Evolutionary conservation across 139 green algal species (phyloP), one percentile per base, ranked within the genome.

Genomic region (Marvania coccoides): DNA sequence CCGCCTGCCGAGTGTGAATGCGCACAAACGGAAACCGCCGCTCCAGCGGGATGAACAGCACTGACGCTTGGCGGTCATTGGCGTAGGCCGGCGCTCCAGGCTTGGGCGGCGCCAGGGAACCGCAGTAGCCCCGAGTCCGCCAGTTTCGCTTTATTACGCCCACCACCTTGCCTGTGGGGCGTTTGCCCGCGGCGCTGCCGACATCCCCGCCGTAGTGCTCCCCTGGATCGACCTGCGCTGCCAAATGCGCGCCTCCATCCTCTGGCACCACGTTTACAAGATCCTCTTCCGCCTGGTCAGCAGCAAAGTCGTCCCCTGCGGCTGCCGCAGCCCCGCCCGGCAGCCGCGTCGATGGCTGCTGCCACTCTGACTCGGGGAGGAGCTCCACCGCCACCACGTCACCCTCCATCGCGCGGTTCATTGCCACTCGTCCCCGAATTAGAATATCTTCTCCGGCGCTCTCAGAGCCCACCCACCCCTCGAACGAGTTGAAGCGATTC

Each of bases 331-430:
- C 61, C 30, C 29, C 45, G 5, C 57, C 36, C 29, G 72, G 64
- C 47, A 80, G 71, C 33, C 42, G 40, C 23, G 14, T 56, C 10
- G 57, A 66, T 51, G 64, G 72, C 26, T 8, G 67, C 39, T 67
- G 63, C 88, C 91, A 97, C 63, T 93, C 59, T 0, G 77, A 70
- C 72, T 95, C 75, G 1, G 91, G 88, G 45, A 93, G 82, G 70
- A 94, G 73, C 75, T 95, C 87, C 29, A 95, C 76, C 40, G 80
- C 81, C 58, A 87, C 78, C 5, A 82, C 57, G 47, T 86, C 82
- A 10, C 85, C 85, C 42, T 88, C 85, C 26, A 96, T 76, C 2
- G 90, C 90, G 0, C 90, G 70, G 79, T 95, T 96, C 81, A 94
- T 90, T 59, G 81, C 82, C 1, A 76, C 19, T 13, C 82, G 71